Percentiles rank a stretch among this genome's conserved stretches.
phyloP scores from a whole-genome alignment of 257 asterid species.

The Gentiana macrophylla region DNA sequence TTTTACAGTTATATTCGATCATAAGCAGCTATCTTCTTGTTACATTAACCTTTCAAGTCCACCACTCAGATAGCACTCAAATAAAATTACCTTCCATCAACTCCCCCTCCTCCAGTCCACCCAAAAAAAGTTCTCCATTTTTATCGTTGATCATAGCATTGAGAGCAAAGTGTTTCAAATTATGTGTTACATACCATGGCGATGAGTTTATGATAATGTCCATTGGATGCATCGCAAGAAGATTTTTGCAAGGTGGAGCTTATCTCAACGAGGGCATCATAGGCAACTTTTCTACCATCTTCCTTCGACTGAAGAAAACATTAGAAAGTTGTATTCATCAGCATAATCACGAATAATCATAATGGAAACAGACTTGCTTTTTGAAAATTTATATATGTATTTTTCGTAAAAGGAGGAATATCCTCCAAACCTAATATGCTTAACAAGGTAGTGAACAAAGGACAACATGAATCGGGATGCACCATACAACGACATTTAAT shows the following conservation, averaged over 20 bases:
- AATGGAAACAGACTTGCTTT: background rate
- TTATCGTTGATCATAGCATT: too few species aligned
- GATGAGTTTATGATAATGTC: slow-evolving; percentile 55
- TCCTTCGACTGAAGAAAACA: slow-evolving; percentile 52
- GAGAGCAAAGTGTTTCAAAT: background rate
- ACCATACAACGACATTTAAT: too few species aligned
- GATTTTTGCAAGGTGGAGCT: slow-evolving; percentile 56
- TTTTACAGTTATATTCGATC: too few species aligned
- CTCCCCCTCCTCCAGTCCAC: too few species aligned
- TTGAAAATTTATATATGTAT: too few species aligned
- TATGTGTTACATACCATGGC: slow-evolving; percentile 47
- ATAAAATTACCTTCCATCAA: too few species aligned
- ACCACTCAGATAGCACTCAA: too few species aligned
- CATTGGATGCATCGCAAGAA: slow-evolving; percentile 34
- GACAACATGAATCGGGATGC: too few species aligned
- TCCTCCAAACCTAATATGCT: too few species aligned
- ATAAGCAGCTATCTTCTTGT: background rate
- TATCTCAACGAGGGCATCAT: slow-evolving; percentile 55
- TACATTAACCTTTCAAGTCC: background rate
- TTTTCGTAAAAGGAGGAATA: too few species aligned
- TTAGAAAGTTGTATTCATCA: slow-evolving; percentile 12
- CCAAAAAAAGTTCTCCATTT: too few species aligned
- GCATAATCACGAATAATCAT: slow-evolving; percentile 1
- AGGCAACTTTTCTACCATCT: slow-evolving; percentile 88
- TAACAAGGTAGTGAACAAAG: too few species aligned